A percentile compares a stretch with the other conserved stretches of the same genome.
phyloP scores from a whole-genome alignment of 805 yeast genomes.

The Helenozyma rhizophorensis region DNA sequence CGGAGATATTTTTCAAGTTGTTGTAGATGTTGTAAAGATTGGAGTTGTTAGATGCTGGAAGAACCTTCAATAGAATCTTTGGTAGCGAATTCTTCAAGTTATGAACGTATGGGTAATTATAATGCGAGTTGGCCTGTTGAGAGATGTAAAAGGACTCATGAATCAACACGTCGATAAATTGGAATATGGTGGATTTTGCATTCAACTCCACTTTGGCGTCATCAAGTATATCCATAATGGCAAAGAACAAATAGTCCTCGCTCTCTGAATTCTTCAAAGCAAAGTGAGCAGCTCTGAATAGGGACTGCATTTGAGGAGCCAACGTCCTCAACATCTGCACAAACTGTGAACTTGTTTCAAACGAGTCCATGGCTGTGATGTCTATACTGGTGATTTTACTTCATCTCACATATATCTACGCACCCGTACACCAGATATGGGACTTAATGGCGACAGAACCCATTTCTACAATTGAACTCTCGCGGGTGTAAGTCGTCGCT shows the following conservation, averaged over 20 bases:
- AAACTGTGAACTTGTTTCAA: slow-evolving; percentile 78
- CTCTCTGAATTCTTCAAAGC: slow-evolving; percentile 54
- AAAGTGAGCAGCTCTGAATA: slow-evolving; percentile 50
- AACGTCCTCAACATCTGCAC: slow-evolving; percentile 59
- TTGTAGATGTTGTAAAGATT: slow-evolving; percentile 34
- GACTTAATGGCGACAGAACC: too few relatives aligned
- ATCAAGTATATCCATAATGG: slow-evolving; percentile 57
- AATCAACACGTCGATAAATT: slow-evolving; percentile 62
- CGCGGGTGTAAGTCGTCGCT: too few relatives aligned
- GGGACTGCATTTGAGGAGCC: slow-evolving; percentile 57
- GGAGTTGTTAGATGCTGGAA: slow-evolving; percentile 34
- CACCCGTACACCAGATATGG: slow-evolving; percentile 11
- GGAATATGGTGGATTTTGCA: slow-evolving; percentile 60
- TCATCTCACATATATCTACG: background rate
- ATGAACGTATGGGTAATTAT: slow-evolving; percentile 36
- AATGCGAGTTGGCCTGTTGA: slow-evolving; percentile 30
- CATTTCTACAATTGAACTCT: too few relatives aligned
- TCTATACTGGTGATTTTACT: background rate
- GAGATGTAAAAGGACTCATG: slow-evolving; percentile 31
- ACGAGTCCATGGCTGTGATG: slow-evolving; percentile 64
- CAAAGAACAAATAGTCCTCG: slow-evolving; percentile 65
- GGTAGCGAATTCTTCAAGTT: slow-evolving; percentile 33
- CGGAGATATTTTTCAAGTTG: slow-evolving; percentile 35
- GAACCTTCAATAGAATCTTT: slow-evolving; percentile 26
- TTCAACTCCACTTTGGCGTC: slow-evolving; percentile 50